These are phyloP conservation scores for Myrmaecium sp. DNA, from an alignment of 2,329 filamentous ascomycete species.

Conservation along the genomic window DNA sequence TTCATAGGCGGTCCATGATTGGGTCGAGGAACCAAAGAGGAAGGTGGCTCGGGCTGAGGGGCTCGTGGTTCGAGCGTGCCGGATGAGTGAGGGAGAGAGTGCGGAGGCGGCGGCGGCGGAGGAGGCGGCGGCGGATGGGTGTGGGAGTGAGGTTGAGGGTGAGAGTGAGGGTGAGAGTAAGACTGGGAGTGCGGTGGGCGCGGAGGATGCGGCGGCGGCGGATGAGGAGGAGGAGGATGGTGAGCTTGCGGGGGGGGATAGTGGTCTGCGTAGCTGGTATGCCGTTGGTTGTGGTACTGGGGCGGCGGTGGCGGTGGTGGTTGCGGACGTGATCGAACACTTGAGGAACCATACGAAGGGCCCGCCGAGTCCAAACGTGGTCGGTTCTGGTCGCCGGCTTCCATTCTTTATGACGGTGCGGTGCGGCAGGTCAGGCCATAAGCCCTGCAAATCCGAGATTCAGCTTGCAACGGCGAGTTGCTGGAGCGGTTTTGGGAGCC, in stretches of 20 bases:
- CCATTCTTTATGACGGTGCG: conserved; percentile 13
- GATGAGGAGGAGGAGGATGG: conserved; percentile 13
- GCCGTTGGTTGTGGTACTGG: conserved; percentile 13
- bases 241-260: conserved; percentile 15
- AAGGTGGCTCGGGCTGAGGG: no score
- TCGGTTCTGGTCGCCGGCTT: conserved; percentile 19
- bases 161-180: conserved; percentile 16
- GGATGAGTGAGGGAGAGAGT: no score
- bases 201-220: conserved; percentile 10
- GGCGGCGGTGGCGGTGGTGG: conserved; percentile 15
- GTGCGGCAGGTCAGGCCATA: no score
- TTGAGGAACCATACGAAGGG: conserved; percentile 18
- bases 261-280: no score
- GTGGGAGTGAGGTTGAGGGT: conserved; percentile 16
- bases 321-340: no score
- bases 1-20: no score
- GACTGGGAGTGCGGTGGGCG: conserved; percentile 7
- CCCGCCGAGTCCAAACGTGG: conserved; percentile 21
- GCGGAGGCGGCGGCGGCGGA: conserved; percentile 11
- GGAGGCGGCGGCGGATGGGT: conserved; percentile 12
- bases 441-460: no score
- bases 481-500: no score
- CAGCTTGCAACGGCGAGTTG: no score
- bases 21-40: no score
- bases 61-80: no score